Conservation (phyloP, 2,329 filamentous ascomycete genomes). For the Hyphodiscus sp. region DNA sequence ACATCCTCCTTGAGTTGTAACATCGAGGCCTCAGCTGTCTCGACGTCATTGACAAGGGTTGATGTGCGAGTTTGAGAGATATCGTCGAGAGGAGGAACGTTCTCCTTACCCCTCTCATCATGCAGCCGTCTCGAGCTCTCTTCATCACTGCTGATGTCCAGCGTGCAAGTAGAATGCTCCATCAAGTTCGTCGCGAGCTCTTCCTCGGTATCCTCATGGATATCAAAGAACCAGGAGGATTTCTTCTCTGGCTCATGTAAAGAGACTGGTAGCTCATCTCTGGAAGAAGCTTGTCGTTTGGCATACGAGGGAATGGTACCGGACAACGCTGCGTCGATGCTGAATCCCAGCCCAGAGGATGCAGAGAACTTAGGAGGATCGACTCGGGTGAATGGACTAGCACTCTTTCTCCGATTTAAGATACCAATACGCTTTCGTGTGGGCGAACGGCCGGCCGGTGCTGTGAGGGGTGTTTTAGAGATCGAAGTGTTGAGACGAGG, state of each 20-base stretch:
- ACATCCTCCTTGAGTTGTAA: slow-evolving; percentile 25
- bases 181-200: slow-evolving; percentile 89
- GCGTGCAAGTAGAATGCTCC: slow-evolving; percentile 78
- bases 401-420: slow-evolving; percentile 59
- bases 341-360: slow-evolving; percentile 57
- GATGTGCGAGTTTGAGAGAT: slow-evolving; percentile 47
- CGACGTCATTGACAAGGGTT: slow-evolving; percentile 9
- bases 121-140: slow-evolving; percentile 49
- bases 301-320: slow-evolving; percentile 63
- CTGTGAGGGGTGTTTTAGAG: slow-evolving; percentile 48
- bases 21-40: slow-evolving; percentile 21
- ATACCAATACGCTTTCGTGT: slow-evolving; percentile 66
- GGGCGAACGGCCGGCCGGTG: slow-evolving; percentile 77
- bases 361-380: slow-evolving; percentile 60
- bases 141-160: slow-evolving; percentile 89
- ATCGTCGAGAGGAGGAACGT: slow-evolving; percentile 70
- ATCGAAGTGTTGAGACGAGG: slow-evolving; percentile 39
- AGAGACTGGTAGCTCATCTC: slow-evolving; percentile 5
- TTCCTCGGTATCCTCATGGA: slow-evolving; percentile 86
- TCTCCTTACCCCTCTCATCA: slow-evolving; percentile 79
- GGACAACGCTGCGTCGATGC: slow-evolving; percentile 75
- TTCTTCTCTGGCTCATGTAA: slow-evolving; percentile 45
- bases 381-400: slow-evolving; percentile 59
- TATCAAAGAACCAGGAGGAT: slow-evolving; percentile 82
- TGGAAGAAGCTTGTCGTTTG: slow-evolving; percentile 32